phyloP scores from a whole-genome alignment of 306 rosid genomes.

The Inga oerstediana region DNA sequence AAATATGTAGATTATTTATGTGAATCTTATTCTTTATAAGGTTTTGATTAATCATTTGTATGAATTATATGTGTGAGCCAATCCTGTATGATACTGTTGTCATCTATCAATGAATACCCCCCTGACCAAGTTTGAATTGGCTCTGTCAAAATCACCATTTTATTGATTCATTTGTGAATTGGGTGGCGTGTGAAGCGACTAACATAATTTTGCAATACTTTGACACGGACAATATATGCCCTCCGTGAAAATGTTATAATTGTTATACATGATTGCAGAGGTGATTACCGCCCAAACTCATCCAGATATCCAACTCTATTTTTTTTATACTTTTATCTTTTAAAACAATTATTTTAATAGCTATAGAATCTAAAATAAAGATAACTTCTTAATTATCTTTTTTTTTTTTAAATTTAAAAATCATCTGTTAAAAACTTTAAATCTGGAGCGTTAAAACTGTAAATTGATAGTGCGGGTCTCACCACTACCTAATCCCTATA shows the following conservation, averaged over 20 bases:
- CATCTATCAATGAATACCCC: background rate
- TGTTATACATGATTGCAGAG: background rate
- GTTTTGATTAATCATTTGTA: background rate
- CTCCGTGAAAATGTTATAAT: background rate
- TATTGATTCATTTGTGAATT: background rate
- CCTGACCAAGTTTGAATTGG: background rate
- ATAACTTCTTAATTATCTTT: too few species aligned
- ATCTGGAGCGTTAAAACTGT: too few species aligned
- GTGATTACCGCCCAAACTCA: too few species aligned
- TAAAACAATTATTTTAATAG: too few species aligned
- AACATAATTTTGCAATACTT: background rate
- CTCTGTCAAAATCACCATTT: background rate
- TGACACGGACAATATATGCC: background rate
- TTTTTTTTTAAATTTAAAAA: too few species aligned
- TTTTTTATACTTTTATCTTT: too few species aligned
- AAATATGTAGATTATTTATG: background rate
- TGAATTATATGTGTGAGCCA: background rate
- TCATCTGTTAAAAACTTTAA: too few species aligned
- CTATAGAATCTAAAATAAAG: too few species aligned
- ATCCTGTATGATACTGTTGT: background rate
- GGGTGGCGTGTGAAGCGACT: background rate
- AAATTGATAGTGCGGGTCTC: too few species aligned
- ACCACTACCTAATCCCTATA: too few species aligned
- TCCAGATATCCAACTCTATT: too few species aligned
- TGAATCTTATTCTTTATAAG: background rate